Evolutionary conservation across 2,329 filamentous ascomycete genomes (phyloP), one percentile per base, ranked within the genome.

Genomic region (Alternaria hordeiaustralica): DNA sequence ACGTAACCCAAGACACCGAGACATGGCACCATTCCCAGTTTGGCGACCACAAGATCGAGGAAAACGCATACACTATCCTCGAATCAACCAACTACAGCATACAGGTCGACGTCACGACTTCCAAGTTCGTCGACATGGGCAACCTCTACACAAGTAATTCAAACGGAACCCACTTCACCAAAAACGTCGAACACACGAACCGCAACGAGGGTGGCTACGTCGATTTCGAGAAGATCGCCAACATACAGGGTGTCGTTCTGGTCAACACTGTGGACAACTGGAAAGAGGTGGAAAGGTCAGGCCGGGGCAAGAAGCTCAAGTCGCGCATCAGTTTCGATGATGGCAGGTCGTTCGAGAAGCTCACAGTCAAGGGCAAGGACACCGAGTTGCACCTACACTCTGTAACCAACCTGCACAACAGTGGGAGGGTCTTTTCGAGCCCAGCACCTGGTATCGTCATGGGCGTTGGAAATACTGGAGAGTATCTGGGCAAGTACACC

Each of bases 71-170:
- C 80, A 99, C 96, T 0, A 87, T 99, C 51, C 86, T 99, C 44
- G 95, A 98, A 81, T 96, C 94, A 74, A 98, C 96, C 45, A 95
- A 97, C 77, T 97, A 99, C 84, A 97, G 95, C 83, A 94, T 99
- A 71, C 95, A 98, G 81, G 89, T 99, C 59, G 94, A 98, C 79
- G 94, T 98, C 67, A 90, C 95, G 87, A 93, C 91, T 2, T 86
- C 85, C 11, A 82, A 80, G 60, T 86, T 86, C 12, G 87, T 86
- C 41, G 88, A 91, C 0, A 95, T 97, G 88, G 96, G 96, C 33
- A 89, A 92, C 11, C 85, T 99, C 60, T 95, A 97, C 75, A 97
- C 94, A 6, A 98, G 95, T 77, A 99, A 99, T 78, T 98, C 94
- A 30, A 96, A 98, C 77, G 96, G 96, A 64, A 97, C 94, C 3